phyloP scores from a whole-genome alignment of 805 yeast species.

The Kodamaea hsintzibuensis region DNA sequence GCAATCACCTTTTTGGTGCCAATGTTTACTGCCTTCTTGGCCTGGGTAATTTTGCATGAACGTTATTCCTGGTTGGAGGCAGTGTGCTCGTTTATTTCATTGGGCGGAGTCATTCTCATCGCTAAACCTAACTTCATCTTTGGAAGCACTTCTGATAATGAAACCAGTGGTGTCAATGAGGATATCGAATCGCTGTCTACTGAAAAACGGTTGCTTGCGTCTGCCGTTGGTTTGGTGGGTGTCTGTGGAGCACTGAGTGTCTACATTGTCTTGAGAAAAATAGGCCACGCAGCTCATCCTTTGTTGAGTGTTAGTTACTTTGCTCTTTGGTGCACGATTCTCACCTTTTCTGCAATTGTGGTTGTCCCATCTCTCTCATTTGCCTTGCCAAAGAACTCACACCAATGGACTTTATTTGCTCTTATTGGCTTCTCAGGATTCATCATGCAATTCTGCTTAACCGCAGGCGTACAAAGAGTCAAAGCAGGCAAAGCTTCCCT shows the following conservation, averaged over 20 bases:
- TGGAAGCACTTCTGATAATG: slow-evolving; percentile 40
- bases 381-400: slow-evolving; percentile 56
- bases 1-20: slow-evolving; percentile 80
- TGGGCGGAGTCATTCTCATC: slow-evolving; percentile 74
- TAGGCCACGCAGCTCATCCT: slow-evolving; percentile 81
- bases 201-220: slow-evolving; percentile 58
- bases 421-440: slow-evolving; percentile 78
- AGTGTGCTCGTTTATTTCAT: slow-evolving; percentile 63
- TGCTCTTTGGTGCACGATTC: slow-evolving; percentile 58
- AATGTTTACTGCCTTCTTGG: slow-evolving; percentile 70
- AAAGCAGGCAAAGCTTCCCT: slow-evolving; percentile 74
- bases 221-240: slow-evolving; percentile 63
- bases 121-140: slow-evolving; percentile 79
- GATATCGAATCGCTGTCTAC: slow-evolving; percentile 54
- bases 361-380: slow-evolving; percentile 60
- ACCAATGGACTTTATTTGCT: slow-evolving; percentile 66
- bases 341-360: slow-evolving; percentile 54
- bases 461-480: slow-evolving; percentile 83
- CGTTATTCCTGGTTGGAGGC: slow-evolving; percentile 66
- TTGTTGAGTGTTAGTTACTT: slow-evolving; percentile 76
- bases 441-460: slow-evolving; percentile 72
- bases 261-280: slow-evolving; percentile 67
- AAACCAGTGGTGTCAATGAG: slow-evolving; percentile 30
- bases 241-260: slow-evolving; percentile 70
- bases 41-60: slow-evolving; percentile 68